Evolutionary conservation across 2,329 filamentous ascomycete species (phyloP), one percentile per base, ranked within the genome.

Genomic region (Verticillium zaregamsianum): DNA sequence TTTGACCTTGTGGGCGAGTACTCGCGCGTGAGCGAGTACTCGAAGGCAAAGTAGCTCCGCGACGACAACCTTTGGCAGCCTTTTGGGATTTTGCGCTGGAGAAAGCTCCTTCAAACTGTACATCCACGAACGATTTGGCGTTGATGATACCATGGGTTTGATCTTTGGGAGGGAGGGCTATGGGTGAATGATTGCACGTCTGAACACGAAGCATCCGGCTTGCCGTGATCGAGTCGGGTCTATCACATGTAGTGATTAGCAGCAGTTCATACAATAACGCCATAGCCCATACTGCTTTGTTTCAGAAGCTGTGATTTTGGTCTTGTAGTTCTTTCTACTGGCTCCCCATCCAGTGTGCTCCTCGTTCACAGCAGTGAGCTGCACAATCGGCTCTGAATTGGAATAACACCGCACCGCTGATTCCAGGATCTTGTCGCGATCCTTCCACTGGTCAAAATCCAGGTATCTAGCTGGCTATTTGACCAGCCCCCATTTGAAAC

Each of bases 141-240:
- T 12, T 52, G 39, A 11, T 25, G 45, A 52, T 52, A 52, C 45
- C 45, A 28, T 20, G 23, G 45, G 20, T 12, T 23, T 52, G 45
- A 52, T 12, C 6, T 52, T 52, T 52, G n/a, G 45, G 20, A 52
- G n/a, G 45, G 20, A 52, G 45, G 45, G 45, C 45, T 52, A 77
- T 83, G 67, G 77, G 81, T 75, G 84, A 84, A 65, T 75, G 87
- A 65, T 74, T 88, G 52, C 76, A 88, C 11, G 69, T 80, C 55
- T 74, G 79, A 65, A 68, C 68, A 2, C 67, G 85, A 20, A 23
- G 9, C 2, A 8, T n/a, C n/a, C 45, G 20, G 45, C 8, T 23
- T 12, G 11, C 20, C 9, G 7, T 52, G n/a, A 20, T 23, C 45
- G 23, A 20, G 3, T 25, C 45, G 20, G 20, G 11, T 52, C n/a